Evolutionary conservation across 1,284 basidiomycete genomes (phyloP), one percentile per base, ranked within the genome.

Genomic region (Ustilago loliicola): DNA sequence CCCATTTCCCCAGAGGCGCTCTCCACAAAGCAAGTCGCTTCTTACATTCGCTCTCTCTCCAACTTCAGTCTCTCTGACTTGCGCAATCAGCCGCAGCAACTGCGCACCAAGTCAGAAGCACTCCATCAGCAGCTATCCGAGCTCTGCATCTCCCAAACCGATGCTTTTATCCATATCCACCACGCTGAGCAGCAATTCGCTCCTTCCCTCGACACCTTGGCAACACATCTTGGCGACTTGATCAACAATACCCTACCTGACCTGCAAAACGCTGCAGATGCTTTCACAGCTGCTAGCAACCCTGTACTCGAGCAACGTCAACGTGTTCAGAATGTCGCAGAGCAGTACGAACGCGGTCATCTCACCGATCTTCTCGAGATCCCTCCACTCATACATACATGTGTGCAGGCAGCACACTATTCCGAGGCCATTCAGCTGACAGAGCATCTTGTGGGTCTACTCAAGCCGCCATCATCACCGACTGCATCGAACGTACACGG

Each of bases 291-390:
- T 13, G 56, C 65, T 2, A 70, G 55, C 40, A 21, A 68, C 10
- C 74, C 69, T 1, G 61, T 67, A 0, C 61, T 80, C 1, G 56
- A 34, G 0, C 61, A 80, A 36, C 54, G 74, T 32, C 34, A 68
- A 25, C 52, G 42, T 9, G 27, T 77, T 7, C 75, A 69, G 25
- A 67, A 70, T 40, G 53, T 80, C 23, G 63, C 60, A 17, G 74
- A 80, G 11, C 69, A 71, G 32, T 77, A 77, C 51, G 71, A 96
- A 80, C 92, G 94, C 85, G 94, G 95, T 84, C 94, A 94, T 86
- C 90, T 98, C 63, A 90, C 93, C 77, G 95, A 97, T 85, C 88
- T 97, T 34, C 91, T 98, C 69, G 94, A 96, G 80, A 91, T 96
- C 56, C 95, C 95, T 6, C 88, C 93, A 56, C 90, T 98, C 29